These are phyloP conservation scores for Globisporangium nagaii DNA, from an alignment of 352 stramenopile genomes.

Conservation along the genomic window DNA sequence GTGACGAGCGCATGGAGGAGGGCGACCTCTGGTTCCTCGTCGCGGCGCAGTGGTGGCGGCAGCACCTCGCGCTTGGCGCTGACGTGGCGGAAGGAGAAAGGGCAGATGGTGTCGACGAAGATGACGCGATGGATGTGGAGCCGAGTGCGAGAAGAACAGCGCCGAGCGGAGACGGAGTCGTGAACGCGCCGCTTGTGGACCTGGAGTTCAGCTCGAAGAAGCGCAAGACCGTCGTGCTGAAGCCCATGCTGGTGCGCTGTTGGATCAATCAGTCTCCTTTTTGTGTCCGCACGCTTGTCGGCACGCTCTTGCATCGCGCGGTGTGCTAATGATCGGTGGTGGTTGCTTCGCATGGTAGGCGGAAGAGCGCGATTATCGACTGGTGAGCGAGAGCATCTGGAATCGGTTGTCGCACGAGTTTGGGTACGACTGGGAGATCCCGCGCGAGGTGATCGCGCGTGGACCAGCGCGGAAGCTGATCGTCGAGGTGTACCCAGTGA, in stretches of 20 bases:
- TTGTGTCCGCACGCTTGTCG: not conserved
- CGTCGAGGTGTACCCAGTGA: constrained; percentile 66
- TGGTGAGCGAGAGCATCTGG: constrained; percentile 73
- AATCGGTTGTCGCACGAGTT: constrained; percentile 55
- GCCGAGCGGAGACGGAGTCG: not conserved
- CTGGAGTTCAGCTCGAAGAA: constrained; percentile 27
- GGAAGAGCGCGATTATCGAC: constrained; percentile 55
- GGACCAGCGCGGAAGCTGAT: constrained; percentile 29
- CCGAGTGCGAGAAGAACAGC: constrained; percentile 4
- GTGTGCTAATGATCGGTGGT: not conserved
- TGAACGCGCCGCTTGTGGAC: constrained; percentile 55
- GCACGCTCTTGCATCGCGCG: not conserved
- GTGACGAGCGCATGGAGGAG: constrained; percentile 29
- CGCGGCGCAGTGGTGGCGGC: constrained; percentile 42
- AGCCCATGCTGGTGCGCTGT: constrained; percentile 52
- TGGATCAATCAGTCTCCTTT: no score
- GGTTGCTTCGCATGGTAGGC: no score
- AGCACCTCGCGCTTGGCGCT: constrained; percentile 17
- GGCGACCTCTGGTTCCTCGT: constrained; percentile 69
- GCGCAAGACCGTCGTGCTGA: constrained; percentile 44
- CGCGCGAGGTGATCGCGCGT: constrained; percentile 44
- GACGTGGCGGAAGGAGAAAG: constrained; percentile 8
- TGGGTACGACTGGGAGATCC: constrained; percentile 69
- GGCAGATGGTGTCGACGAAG: constrained; percentile 6
- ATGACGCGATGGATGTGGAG: constrained; percentile 11